Percentiles rank a stretch among this genome's conserved stretches.
These are phyloP conservation scores for Suhomyces wounanorum DNA, from an alignment of 1,139 yeast species.

Conservation along the genomic window DNA sequence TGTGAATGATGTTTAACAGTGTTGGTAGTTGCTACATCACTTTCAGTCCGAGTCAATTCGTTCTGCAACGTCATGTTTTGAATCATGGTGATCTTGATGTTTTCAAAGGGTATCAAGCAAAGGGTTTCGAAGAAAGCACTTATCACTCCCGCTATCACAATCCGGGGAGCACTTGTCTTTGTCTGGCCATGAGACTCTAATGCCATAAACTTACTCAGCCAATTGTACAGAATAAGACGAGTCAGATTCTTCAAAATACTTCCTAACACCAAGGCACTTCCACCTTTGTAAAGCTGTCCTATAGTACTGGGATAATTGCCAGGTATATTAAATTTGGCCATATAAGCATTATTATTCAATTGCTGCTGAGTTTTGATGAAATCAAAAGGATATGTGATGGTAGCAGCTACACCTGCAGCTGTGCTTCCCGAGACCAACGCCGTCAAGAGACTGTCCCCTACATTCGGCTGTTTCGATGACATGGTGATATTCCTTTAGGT, in stretches of 20 bases:
- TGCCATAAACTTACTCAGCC: conserved; percentile 76
- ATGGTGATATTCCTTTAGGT: not conserved
- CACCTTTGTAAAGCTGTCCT: conserved; percentile 65
- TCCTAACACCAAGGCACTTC: conserved; percentile 79
- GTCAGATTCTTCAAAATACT: conserved; percentile 71
- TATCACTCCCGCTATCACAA: conserved; percentile 82
- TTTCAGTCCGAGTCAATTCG: conserved; percentile 31
- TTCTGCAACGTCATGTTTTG: conserved; percentile 55
- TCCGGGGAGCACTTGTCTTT: conserved; percentile 66
- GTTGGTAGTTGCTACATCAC: conserved; percentile 32
- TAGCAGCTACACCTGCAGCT: conserved; percentile 73
- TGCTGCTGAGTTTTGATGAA: conserved; percentile 76
- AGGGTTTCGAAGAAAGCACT: conserved; percentile 82
- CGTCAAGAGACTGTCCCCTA: conserved; percentile 39
- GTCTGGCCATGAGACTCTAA: conserved; percentile 43
- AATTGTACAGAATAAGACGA: conserved; percentile 72
- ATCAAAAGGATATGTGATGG: conserved; percentile 82
- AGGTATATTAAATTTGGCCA: conserved; percentile 38
- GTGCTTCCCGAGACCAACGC: conserved; percentile 75
- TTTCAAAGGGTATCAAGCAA: conserved; percentile 89
- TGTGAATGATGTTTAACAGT: not conserved
- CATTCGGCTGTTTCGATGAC: conserved; percentile 3
- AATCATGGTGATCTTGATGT: conserved; percentile 81
- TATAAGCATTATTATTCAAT: conserved; percentile 48
- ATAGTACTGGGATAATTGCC: conserved; percentile 43